These are phyloP conservation scores for Microsporum ferrugineum DNA, from an alignment of 2,329 filamentous ascomycete genomes.

Conservation along the genomic window DNA sequence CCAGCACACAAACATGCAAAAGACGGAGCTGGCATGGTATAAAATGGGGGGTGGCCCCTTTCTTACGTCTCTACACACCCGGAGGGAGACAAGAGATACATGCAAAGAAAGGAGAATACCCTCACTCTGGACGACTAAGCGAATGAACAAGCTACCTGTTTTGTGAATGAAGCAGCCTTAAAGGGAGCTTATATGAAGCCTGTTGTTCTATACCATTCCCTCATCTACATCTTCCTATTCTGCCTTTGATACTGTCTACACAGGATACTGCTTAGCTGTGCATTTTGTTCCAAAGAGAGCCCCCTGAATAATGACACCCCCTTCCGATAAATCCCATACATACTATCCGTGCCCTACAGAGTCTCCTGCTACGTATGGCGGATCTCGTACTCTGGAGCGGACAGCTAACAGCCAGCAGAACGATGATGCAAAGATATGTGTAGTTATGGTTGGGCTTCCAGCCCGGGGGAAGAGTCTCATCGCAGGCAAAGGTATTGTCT, in stretches of 20 bases:
- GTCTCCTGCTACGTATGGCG: neutral
- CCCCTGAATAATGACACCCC: neutral
- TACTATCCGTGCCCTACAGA: neutral
- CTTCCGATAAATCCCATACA: neutral
- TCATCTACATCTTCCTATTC: neutral
- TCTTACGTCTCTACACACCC: neutral
- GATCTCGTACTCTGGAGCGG: neutral
- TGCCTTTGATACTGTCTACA: neutral
- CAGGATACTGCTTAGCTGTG: neutral
- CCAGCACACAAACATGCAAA: neutral
- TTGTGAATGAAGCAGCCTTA: neutral
- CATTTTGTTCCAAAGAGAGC: neutral
- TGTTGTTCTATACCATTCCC: neutral
- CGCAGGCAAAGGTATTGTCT: slow-evolving; percentile 70
- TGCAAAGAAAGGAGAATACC: too few species aligned
- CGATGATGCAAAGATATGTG: slow-evolving; percentile 92
- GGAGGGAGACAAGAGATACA: neutral
- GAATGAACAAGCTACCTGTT: neutral
- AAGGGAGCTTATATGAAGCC: neutral
- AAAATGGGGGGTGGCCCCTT: neutral
- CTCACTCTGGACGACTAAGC: neutral
- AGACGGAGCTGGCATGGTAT: neutral
- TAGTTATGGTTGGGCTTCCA: slow-evolving; percentile 96
- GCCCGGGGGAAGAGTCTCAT: slow-evolving; percentile 96
- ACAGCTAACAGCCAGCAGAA: slow-evolving; percentile 45